Base-by-base conservation (phyloP, 345 rosid species). In the Eucalyptus regnans region DNA sequence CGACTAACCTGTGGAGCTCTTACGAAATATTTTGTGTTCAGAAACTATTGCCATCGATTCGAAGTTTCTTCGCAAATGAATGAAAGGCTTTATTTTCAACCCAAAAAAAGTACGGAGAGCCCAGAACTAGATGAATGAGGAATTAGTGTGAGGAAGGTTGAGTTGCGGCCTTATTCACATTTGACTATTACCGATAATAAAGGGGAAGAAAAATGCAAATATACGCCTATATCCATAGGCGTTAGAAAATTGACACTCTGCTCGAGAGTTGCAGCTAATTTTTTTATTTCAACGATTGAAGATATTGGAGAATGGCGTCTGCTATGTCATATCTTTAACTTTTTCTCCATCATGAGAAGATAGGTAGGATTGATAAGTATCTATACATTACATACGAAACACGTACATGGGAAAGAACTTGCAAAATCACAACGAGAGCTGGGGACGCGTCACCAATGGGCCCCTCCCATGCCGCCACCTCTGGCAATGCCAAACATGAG, bases 31-130 rank as follows among this genome's bases (percentile, higher is more conserved):
- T 52, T 52, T 17, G 56, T 52, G 22, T 17, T 52, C 4, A 18
- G 4, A 52, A 52, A 52, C 56, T 0, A 1, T 52, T 52, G 0
- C 4, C 4, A 17, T 52, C 18, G 56, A 52, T 18, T 18, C 4
- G 9, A 52, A 52, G 23, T 18, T 52, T 52, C 56, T 17, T 52
- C 23, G 2, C 4, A 52, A 52, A 52, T 52, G 23, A 52, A 17
- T 18, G 23, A 52, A 52, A 18, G 56, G 56, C 56, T 51, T 51
- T 51, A 51, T 51, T 51, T 51, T 51, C 22, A 51, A 18, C 56
- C 56, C 23, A 18, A 18, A 52, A 17, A 52, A 52, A 3, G 56
- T 18, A 18, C 23, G 56, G 56, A 52, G 23, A 52, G 23, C 56
- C 23, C 56, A 7, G 4, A 52, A 52, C 56, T 0, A 52, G 56